Conservation (phyloP, 2,329 filamentous ascomycete genomes). For the Trichoderma sp. region DNA sequence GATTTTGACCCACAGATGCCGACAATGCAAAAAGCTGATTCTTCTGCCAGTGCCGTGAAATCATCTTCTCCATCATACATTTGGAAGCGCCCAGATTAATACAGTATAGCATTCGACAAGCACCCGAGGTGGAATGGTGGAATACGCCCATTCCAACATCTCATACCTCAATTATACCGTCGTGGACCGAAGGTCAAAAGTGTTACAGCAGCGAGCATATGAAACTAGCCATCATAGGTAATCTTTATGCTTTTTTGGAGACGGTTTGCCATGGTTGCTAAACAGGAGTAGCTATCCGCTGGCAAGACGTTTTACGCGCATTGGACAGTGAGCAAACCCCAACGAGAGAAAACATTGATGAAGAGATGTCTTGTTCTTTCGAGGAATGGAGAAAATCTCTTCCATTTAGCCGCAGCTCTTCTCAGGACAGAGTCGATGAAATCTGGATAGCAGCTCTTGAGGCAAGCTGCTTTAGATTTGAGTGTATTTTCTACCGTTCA, state of each 20-base stretch:
- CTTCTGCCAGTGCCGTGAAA: background rate
- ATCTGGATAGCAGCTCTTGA: background rate
- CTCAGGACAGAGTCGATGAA: background rate
- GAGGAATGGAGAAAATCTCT: background rate
- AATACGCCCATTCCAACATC: background rate
- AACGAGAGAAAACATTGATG: background rate
- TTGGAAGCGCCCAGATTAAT: background rate
- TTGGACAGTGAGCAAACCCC: background rate
- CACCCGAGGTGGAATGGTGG: background rate
- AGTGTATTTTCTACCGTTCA: slow-evolving; percentile 53
- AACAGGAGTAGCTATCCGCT: background rate
- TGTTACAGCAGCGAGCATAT: background rate
- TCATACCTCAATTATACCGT: background rate
- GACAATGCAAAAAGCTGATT: background rate
- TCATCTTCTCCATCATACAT: background rate
- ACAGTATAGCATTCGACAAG: background rate
- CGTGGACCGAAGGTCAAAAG: background rate
- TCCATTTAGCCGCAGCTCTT: background rate
- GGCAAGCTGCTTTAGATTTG: background rate
- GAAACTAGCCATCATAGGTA: background rate
- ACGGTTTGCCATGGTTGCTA: background rate
- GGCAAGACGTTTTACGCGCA: background rate
- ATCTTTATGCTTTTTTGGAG: background rate
- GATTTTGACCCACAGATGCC: no score
- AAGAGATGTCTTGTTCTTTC: background rate